Conservation (phyloP, 805 yeast genomes). For the Pichia ethanolica region DNA sequence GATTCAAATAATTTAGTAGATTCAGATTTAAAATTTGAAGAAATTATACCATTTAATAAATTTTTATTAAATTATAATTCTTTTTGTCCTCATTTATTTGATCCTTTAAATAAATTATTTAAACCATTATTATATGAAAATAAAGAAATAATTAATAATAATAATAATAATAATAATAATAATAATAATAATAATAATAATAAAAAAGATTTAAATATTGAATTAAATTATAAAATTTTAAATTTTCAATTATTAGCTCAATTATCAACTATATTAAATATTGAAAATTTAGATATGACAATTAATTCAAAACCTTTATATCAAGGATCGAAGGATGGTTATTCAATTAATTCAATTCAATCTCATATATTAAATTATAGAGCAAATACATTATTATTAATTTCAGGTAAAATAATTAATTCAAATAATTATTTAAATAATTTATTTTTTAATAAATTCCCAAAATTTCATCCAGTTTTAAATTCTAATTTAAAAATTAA, state of each 20-base stretch:
- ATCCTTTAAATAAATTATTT: conserved; percentile 39
- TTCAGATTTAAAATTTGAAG: not conserved
- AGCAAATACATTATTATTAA: conserved; percentile 69
- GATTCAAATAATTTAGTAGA: not conserved
- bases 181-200: not conserved
- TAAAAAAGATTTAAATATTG: not conserved
- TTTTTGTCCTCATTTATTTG: conserved; percentile 37
- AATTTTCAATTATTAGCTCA: conserved; percentile 31
- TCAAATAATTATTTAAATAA: conserved; percentile 39
- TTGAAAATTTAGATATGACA: conserved; percentile 30
- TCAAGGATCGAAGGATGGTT: conserved; percentile 71
- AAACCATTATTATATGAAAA: conserved; percentile 20
- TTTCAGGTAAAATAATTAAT: conserved; percentile 54
- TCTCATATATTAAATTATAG: conserved; percentile 82
- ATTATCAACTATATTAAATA: conserved; percentile 29
- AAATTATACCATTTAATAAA: not conserved
- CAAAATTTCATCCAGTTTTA: conserved; percentile 28
- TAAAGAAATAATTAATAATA: not conserved
- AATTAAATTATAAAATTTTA: conserved; percentile 31
- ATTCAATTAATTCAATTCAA: conserved; percentile 82
- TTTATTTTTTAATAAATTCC: conserved; percentile 42
- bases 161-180: too few relatives aligned
- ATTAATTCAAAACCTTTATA: conserved; percentile 54
- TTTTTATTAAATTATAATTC: not conserved
- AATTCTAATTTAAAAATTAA: conserved; percentile 8